A percentile compares a stretch with the other conserved stretches of the same genome.
Evolutionary conservation across 2,329 filamentous ascomycete genomes (phyloP).

Genomic region (Ceratocystis lukuohia): DNA sequence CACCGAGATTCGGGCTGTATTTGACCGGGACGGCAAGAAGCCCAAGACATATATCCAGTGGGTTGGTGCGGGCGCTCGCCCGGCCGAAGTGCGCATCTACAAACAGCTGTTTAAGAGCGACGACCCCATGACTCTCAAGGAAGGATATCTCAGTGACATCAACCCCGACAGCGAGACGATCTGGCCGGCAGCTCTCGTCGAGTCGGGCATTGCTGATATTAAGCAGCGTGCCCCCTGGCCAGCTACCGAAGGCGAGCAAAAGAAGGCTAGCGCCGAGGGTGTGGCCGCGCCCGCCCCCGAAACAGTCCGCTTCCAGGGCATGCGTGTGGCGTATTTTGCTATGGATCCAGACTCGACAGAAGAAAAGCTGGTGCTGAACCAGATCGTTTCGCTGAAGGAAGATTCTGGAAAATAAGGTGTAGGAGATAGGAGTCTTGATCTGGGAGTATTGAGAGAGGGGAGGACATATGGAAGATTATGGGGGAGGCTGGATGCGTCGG

Average conservation of each 20-base stretch:
- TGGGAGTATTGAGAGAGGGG: not conserved
- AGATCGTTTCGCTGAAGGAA: constrained; percentile 85
- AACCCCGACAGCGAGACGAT: constrained; percentile 73
- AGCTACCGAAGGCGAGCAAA: constrained; percentile 57
- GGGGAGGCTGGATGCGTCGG: not conserved
- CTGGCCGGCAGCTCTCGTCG: constrained; percentile 65
- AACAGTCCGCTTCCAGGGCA: constrained; percentile 77
- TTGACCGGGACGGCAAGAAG: constrained; percentile 57
- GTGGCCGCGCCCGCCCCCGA: constrained; percentile 44
- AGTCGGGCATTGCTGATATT: constrained; percentile 72
- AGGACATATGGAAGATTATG: not conserved
- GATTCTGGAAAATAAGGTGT: constrained; percentile 50
- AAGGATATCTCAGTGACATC: constrained; percentile 71
- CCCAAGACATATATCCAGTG: constrained; percentile 84
- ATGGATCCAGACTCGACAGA: constrained; percentile 67
- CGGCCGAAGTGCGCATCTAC: constrained; percentile 65
- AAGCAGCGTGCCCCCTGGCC: constrained; percentile 65
- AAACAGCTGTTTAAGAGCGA: constrained; percentile 77
- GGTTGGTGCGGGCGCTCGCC: constrained; percentile 54
- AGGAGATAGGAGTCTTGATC: no score
- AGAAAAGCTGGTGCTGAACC: constrained; percentile 75
- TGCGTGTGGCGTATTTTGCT: constrained; percentile 75
- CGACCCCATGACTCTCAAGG: constrained; percentile 62
- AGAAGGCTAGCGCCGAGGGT: constrained; percentile 26
- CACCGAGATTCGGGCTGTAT: constrained; percentile 47